Conservation (phyloP, 164 flowering plant species). For the Sextonia rubra region DNA sequence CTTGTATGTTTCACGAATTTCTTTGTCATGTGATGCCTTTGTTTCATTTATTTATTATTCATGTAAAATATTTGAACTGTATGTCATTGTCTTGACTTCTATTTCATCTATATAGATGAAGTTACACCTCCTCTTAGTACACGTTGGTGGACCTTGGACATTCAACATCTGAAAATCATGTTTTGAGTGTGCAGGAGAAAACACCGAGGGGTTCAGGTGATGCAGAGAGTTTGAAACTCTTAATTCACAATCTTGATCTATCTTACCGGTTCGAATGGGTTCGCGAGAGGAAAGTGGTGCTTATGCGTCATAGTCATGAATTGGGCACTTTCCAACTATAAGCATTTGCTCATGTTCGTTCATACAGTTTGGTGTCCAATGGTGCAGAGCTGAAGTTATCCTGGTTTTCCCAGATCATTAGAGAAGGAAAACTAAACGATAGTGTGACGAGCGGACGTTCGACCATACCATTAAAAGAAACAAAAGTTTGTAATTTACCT, state of each 20-base stretch:
- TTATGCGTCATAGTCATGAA: slow-evolving; percentile 56
- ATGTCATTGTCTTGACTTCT: neutral
- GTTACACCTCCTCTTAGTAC: neutral
- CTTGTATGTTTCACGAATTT: no score
- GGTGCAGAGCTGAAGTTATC: neutral
- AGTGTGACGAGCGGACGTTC: no score
- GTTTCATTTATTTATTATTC: neutral
- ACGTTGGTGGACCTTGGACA: neutral
- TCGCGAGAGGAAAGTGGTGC: slow-evolving; percentile 50
- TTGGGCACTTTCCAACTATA: slow-evolving; percentile 70
- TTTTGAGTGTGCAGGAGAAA: slow-evolving; percentile 42
- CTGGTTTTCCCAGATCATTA: neutral
- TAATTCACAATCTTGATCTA: slow-evolving; percentile 76
- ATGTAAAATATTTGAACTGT: no score
- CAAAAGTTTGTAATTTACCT: neutral
- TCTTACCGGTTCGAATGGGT: slow-evolving; percentile 82
- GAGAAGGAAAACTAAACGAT: no score
- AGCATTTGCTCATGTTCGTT: neutral
- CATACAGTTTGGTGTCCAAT: neutral
- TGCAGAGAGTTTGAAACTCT: slow-evolving; percentile 42
- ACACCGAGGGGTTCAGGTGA: slow-evolving; percentile 23
- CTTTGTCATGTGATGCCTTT: neutral
- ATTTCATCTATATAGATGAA: neutral
- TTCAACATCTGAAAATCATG: slow-evolving; percentile 1
- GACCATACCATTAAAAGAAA: neutral